phyloP scores from a whole-genome alignment of 2,329 filamentous ascomycete genomes.

The Didymosphaeria variabile region DNA sequence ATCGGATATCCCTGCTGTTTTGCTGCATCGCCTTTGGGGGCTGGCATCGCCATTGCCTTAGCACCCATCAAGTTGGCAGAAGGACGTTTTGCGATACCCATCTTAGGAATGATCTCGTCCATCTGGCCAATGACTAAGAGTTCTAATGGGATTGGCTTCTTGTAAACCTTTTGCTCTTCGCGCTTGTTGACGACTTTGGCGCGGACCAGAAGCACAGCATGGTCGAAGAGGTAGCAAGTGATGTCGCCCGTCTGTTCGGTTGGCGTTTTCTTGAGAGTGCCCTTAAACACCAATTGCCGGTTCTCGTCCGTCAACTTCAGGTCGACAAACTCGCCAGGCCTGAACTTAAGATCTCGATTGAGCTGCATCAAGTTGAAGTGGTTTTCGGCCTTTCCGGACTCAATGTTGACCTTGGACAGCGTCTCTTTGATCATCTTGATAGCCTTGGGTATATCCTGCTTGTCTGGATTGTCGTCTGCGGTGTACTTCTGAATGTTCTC shows the following conservation, averaged over 20 bases:
- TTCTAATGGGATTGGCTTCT: conserved; percentile 93
- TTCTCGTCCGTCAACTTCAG: conserved; percentile 93
- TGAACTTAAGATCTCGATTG: conserved; percentile 90
- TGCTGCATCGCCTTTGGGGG: conserved; percentile 43
- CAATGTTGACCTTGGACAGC: conserved; percentile 86
- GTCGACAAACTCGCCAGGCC: conserved; percentile 88
- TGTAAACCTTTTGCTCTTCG: conserved; percentile 94
- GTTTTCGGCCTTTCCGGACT: conserved; percentile 97
- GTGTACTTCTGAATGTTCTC: conserved; percentile 94
- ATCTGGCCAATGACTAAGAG: conserved; percentile 94
- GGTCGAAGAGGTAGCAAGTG: conserved; percentile 94
- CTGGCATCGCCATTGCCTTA: conserved; percentile 60
- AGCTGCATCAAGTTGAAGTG: conserved; percentile 93
- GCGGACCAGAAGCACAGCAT: conserved; percentile 89
- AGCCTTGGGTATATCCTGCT: conserved; percentile 90
- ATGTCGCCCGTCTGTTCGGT: conserved; percentile 85
- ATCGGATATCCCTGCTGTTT: conserved; percentile 87
- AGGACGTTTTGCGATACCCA: conserved; percentile 82
- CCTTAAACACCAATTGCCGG: conserved; percentile 93
- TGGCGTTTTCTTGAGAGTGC: conserved; percentile 88
- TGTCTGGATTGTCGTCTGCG: conserved; percentile 86
- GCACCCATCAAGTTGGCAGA: conserved; percentile 76
- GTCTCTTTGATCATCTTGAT: conserved; percentile 87
- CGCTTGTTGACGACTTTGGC: conserved; percentile 92
- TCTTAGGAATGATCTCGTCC: conserved; percentile 89